These are phyloP conservation scores for Beauveria sp. DNA, from an alignment of 2,329 filamentous ascomycete species.

Conservation along the genomic window DNA sequence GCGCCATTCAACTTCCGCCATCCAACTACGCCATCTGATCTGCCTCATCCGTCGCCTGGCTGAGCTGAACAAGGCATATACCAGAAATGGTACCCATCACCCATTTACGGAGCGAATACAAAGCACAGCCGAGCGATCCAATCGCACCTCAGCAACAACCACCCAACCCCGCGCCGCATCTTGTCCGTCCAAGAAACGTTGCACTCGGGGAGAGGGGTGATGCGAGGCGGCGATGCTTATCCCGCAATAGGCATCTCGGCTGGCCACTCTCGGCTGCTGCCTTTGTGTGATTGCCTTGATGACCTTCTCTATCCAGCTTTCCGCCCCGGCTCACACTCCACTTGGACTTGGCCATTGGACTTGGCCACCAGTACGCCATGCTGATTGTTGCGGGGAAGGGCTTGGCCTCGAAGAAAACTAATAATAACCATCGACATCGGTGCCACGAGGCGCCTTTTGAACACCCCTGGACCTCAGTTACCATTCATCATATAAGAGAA, in stretches of 20 bases:
- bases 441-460: neutral
- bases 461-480: neutral
- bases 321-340: neutral
- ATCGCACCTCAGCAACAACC: neutral
- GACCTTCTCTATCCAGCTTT: conserved; percentile 2
- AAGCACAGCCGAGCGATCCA: neutral
- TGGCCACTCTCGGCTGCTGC: neutral
- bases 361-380: neutral
- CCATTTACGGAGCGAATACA: neutral
- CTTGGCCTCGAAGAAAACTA: neutral
- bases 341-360: neutral
- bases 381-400: neutral
- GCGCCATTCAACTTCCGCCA: neutral
- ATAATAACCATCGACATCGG: neutral
- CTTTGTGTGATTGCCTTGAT: neutral
- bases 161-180: neutral
- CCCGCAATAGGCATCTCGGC: conserved; percentile 7
- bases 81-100: neutral
- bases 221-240: neutral
- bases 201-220: neutral
- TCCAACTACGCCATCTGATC: neutral
- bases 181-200: conserved; percentile 7
- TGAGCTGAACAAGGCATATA: neutral
- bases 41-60: conserved; percentile 1
- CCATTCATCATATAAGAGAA: neutral